phyloP scores from a whole-genome alignment of 2,329 filamentous ascomycete species.

The Stagonosporopsis cucurbitacearum region DNA sequence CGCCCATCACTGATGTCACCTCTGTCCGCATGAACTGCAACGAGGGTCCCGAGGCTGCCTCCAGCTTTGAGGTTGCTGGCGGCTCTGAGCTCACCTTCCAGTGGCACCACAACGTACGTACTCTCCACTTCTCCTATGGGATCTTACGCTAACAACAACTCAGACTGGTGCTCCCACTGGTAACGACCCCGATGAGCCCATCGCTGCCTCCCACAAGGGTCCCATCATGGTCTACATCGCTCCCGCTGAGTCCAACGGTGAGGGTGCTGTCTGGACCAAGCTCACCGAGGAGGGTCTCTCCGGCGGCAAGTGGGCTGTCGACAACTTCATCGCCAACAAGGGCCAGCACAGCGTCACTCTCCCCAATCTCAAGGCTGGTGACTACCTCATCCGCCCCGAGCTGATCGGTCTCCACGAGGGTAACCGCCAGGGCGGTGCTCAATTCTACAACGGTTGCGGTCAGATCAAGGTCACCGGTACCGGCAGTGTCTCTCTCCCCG shows the following conservation, averaged over 20 bases:
- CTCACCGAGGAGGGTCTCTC: constrained; percentile 49
- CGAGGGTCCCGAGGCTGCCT: constrained; percentile 38
- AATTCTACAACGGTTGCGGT: constrained; percentile 54
- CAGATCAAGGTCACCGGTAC: constrained; percentile 48
- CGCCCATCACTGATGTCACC: constrained; percentile 47
- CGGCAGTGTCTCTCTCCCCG: constrained; percentile 38
- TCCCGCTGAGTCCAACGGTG: constrained; percentile 50
- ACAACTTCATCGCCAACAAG: constrained; percentile 50
- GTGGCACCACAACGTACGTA: constrained; percentile 59
- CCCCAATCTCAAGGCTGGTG: constrained; percentile 46
- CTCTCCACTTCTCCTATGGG: not conserved
- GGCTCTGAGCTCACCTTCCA: constrained; percentile 56
- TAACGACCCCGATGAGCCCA: constrained; percentile 57
- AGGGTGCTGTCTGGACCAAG: constrained; percentile 59
- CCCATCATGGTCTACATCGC: constrained; percentile 62
- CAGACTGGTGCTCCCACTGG: constrained; percentile 1
- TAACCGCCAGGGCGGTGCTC: constrained; percentile 43
- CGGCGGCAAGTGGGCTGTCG: constrained; percentile 47
- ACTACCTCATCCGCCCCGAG: constrained; percentile 53
- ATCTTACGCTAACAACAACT: not conserved
- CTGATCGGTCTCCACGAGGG: constrained; percentile 54
- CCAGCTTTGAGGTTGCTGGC: constrained; percentile 55
- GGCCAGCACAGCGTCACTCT: constrained; percentile 50
- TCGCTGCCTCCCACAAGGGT: constrained; percentile 60
- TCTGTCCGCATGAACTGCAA: constrained; percentile 48